These are phyloP conservation scores for Bombardia bombarda DNA, from an alignment of 495 filamentous ascomycete genomes.

Conservation along the genomic window DNA sequence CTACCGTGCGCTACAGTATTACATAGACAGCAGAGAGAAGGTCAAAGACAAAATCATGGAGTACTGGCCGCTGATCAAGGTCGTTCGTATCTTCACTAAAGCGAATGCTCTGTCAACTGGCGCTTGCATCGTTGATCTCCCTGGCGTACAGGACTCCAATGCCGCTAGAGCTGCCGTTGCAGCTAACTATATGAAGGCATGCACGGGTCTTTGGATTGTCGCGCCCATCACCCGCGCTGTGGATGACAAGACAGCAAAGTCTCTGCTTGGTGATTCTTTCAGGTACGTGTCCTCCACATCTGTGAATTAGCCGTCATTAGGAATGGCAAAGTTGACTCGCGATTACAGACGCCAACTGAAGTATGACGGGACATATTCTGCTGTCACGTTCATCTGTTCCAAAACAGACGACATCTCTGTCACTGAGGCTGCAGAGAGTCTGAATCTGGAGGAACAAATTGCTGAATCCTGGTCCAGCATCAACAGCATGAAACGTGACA, in stretches of 20 bases:
- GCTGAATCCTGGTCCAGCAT: constrained; percentile 4
- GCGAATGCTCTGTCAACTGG: constrained; percentile 50
- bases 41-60: constrained; percentile 28
- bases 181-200: constrained; percentile 52
- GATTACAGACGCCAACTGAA: constrained; percentile 53
- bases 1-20: constrained; percentile 16
- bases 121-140: constrained; percentile 58
- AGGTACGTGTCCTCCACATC: no score
- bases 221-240: constrained; percentile 59
- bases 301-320: not conserved
- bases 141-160: constrained; percentile 59
- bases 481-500: not conserved
- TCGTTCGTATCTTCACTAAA: constrained; percentile 54
- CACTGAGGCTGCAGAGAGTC: constrained; percentile 20
- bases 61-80: constrained; percentile 61
- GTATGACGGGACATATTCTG: constrained; percentile 50
- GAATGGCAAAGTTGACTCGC: no score
- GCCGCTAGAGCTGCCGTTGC: constrained; percentile 54
- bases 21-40: constrained; percentile 30
- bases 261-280: constrained; percentile 53
- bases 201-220: constrained; percentile 51
- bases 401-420: constrained; percentile 61
- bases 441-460: constrained; percentile 34
- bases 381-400: constrained; percentile 58
- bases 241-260: constrained; percentile 56